phyloP scores from a whole-genome alignment of 208 protist genomes.

The Trypanosoma boissoni region DNA sequence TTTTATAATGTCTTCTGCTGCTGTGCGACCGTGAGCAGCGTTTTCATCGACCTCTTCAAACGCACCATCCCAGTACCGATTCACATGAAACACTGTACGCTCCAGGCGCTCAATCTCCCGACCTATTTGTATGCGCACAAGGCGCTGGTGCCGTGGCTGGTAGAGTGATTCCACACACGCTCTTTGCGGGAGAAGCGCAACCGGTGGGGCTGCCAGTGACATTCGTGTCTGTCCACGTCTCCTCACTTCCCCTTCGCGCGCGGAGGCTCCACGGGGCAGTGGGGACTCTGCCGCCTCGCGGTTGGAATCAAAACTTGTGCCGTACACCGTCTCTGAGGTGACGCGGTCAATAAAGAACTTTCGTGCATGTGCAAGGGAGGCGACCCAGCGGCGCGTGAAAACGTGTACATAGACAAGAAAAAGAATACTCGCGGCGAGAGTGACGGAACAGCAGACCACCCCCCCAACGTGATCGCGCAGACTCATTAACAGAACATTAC shows the following conservation, averaged over 20 bases:
- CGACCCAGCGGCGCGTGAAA: slow-evolving; percentile 48
- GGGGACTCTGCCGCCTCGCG: too few species aligned
- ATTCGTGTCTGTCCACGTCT: background rate
- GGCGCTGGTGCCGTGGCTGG: slow-evolving; percentile 71
- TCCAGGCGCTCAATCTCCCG: slow-evolving; percentile 51
- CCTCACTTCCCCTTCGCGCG: too few species aligned
- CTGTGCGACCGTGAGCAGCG: background rate
- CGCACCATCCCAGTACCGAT: slow-evolving; percentile 73
- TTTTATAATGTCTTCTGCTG: slow-evolving; percentile 5
- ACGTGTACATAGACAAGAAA: slow-evolving; percentile 45
- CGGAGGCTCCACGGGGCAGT: too few species aligned
- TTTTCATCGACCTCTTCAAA: too few species aligned
- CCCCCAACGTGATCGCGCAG: slow-evolving; percentile 47
- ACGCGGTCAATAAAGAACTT: slow-evolving; percentile 20
- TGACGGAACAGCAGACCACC: slow-evolving; percentile 49
- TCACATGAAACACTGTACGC: slow-evolving; percentile 54
- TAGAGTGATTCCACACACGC: slow-evolving; percentile 40
- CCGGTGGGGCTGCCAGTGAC: slow-evolving; percentile 25
- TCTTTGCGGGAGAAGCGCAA: slow-evolving; percentile 46
- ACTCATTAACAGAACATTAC: slow-evolving; percentile 61
- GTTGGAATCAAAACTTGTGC: too few species aligned
- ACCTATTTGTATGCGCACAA: slow-evolving; percentile 50
- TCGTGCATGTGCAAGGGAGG: slow-evolving; percentile 42
- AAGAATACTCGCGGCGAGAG: slow-evolving; percentile 33
- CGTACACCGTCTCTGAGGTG: background rate